A percentile compares a stretch with the other conserved stretches of the same genome.
Evolutionary conservation across 108 stramenopile genomes (phyloP).

Genomic region (Schizochytrium sp.): DNA sequence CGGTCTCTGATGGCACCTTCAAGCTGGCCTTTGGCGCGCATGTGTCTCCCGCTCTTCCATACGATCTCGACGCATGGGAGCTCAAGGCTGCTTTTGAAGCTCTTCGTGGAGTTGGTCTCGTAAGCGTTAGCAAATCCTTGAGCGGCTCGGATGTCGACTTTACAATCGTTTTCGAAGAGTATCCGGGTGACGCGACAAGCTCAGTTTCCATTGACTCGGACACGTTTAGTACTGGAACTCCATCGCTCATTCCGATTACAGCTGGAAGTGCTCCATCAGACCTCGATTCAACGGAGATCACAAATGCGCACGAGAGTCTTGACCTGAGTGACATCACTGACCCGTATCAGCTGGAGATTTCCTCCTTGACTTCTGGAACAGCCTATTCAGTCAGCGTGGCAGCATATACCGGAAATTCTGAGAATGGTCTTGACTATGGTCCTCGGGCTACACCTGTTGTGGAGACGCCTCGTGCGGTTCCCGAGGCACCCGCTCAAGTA

Average conservation of each 20-base stretch:
- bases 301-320: not conserved
- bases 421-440: not conserved
- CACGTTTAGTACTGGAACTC: not conserved
- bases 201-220: not conserved
- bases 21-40: not conserved
- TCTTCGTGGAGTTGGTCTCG: slow-evolving; percentile 42
- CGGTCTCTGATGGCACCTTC: slow-evolving; percentile 30
- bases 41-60: not conserved
- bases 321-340: not conserved
- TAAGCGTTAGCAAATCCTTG: slow-evolving; percentile 20
- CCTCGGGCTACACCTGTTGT: not conserved
- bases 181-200: not conserved
- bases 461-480: not conserved
- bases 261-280: not conserved
- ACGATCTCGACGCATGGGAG: slow-evolving; percentile 19
- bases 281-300: not conserved
- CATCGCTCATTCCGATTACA: not conserved
- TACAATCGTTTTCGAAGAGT: slow-evolving; percentile 3
- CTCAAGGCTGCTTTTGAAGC: slow-evolving; percentile 43
- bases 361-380: not conserved
- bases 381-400: not conserved
- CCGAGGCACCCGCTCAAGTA: not conserved
- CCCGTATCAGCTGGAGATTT: not conserved
- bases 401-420: not conserved
- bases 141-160: not conserved